Base-by-base conservation (phyloP, 306 rosid species). In the Myrica gale region DNA sequence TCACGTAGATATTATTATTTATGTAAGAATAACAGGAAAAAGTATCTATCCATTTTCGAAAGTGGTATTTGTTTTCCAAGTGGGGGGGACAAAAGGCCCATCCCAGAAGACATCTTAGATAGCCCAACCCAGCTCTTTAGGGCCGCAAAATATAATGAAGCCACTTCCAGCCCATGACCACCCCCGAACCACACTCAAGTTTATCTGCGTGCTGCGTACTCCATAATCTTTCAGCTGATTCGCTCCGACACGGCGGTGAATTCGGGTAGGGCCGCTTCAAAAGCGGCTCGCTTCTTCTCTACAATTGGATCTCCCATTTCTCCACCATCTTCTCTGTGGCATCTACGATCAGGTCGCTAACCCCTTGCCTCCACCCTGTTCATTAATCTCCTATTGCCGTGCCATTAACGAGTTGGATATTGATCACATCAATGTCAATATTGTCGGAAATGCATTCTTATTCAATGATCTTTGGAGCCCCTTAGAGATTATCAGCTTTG, bases 331-430 rank as follows among this genome's bases (percentile, higher is more conserved):
- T 55, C 50, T 71, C n/a, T 3, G 7, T 45, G 39, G 19, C 77
- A 62, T 76, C 66, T 62, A 45, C 19, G 13, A 23, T 69, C 77
- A 74, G 77, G 77, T 74, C 42, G 10, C 37, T n/a, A 15, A 67
- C 4, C 13, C 42, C 23, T 73, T 66, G 10, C 20, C 68, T 10
- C 26, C 15, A 26, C 11, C 10, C 15, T 10, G n/a, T 45, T 17
- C 15, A 44, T 20, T 6, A 21, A 54, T 46, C 47, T 45, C 65
- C 7, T 57, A 46, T 16, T 60, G 26, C 52, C 47, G 13, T 61
- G 39, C 60, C 23, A 32, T 60, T 20, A 46, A 53, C 17, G 39
- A 58, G 17, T 46, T 60, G 45, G 56, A 6, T 15, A 6, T 45
- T 46, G 50, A n/a, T 66, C 70, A 66, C 70, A n/a, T 66, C 70